Conservation (phyloP, 2,329 filamentous ascomycete genomes). For the Hymenoscyphus infarciens region DNA sequence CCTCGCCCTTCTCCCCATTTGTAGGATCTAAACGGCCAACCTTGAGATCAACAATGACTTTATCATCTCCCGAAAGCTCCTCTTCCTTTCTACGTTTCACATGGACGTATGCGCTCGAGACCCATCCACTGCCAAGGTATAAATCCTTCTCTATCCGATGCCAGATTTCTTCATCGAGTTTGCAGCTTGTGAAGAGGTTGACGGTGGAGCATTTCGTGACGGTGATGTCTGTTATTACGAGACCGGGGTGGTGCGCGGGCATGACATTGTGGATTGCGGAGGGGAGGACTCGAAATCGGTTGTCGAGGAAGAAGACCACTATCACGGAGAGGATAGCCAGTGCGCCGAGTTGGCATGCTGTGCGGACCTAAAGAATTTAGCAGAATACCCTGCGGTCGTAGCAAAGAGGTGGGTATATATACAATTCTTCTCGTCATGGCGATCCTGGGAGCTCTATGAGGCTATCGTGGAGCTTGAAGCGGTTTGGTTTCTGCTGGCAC, state of each 20-base stretch:
- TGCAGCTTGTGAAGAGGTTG: slow-evolving; percentile 57
- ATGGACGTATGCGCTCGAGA: slow-evolving; percentile 63
- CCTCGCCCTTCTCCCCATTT: slow-evolving; percentile 47
- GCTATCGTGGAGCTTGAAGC: background rate
- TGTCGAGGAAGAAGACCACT: slow-evolving; percentile 63
- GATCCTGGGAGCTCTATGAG: background rate
- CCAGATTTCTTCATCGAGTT: slow-evolving; percentile 56
- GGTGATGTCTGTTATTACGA: slow-evolving; percentile 68
- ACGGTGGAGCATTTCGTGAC: slow-evolving; percentile 60
- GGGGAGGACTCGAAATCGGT: slow-evolving; percentile 64
- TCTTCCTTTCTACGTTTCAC: slow-evolving; percentile 68
- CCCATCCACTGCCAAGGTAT: slow-evolving; percentile 61
- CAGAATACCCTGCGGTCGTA: background rate
- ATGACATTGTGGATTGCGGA: slow-evolving; percentile 65
- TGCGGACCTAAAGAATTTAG: slow-evolving; percentile 41
- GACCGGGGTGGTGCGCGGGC: slow-evolving; percentile 64
- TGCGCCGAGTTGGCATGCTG: slow-evolving; percentile 33
- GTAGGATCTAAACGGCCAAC: slow-evolving; percentile 59
- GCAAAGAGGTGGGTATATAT: slow-evolving; percentile 4
- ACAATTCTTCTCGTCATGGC: slow-evolving; percentile 37
- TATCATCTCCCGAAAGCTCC: slow-evolving; percentile 58
- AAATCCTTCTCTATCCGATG: slow-evolving; percentile 69
- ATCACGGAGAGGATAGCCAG: slow-evolving; percentile 48
- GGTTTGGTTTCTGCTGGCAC: background rate
- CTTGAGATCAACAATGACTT: slow-evolving; percentile 61